Base-by-base conservation (phyloP, 257 asterid species). In the Salvia hispanica region DNA sequence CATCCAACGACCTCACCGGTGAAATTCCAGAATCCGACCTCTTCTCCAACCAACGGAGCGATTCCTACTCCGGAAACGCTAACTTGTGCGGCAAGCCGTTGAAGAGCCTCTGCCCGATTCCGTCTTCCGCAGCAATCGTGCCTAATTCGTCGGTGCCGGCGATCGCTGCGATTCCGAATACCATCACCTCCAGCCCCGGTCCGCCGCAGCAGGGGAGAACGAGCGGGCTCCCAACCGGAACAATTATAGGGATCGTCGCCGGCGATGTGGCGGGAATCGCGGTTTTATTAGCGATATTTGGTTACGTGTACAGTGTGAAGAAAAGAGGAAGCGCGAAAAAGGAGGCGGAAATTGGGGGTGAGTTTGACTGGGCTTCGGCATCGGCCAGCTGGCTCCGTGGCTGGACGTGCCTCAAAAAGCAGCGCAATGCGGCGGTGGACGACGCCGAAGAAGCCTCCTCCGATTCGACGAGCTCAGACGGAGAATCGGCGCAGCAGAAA, bases 81-180 rank as follows among this genome's bases (percentile, higher is more conserved):
- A 79, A 69, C 58, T 74, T 94, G 58, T 94, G 99, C 78, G 99
- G 99, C 48, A 62, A 55, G 10, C 95, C 93, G 3, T 31, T 83
- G 56, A 72, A 64, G 37, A 83, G 14, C 15, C 73, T 70, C 53
- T 94, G 99, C 21, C 80, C 92, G 3, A 80, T 81, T 66, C 91
- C 91, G 4, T 85, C 97, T 0, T 74, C 87, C 0, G 71, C 72
- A 43, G 80, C 84, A 3, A 60, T 78, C 3, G 69, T 73, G 0
- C 91, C 91, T 1, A 84, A 81, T 39, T 62, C 85, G 33, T 46
- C 89, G 0, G 78, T 63, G 1, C 81, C 87, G 4, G 99, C 99
- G 33, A 86, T 90, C 47, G 96, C 99, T 50, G 96, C 95, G 51
- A 85, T 87, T 7, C 99, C 99, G 0, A 80, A 90, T 15, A 72